Base-by-base conservation (phyloP, 2,329 filamentous ascomycete genomes). In the Fusarium succisae region DNA sequence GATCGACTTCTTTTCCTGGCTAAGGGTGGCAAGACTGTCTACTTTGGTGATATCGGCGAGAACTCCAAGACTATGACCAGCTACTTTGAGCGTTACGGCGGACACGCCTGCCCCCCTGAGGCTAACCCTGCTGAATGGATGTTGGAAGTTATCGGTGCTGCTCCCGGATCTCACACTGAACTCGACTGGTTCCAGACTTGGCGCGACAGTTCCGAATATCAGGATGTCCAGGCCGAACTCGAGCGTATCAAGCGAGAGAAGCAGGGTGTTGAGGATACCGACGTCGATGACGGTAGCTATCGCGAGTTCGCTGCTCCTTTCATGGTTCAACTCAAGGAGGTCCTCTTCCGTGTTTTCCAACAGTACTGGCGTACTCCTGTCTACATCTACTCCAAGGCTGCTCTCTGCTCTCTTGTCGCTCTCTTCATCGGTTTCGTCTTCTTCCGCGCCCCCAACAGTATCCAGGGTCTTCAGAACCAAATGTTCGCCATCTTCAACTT, bases 351-450 rank as follows among this genome's bases (percentile, higher is more conserved):
- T 78, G 92, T 96, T 32, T 96, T 96, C 86, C 90, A 95, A 80
- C 94, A 97, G 81, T 97, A 96, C 87, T 97, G 95, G 94, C 93
- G 95, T 69, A 95, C 92, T 1, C 95, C 95, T 0, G 89, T 91
- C 10, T 97, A 97, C 85, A 95, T 98, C 82, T 97, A 96, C 85
- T 92, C 93, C 78, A 97, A 97, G 86, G 81, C 87, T 1, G 85
- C 87, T 4, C 90, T 97, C 24, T 94, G 91, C 79, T 84, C 88
- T 30, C 82, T 91, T 22, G 84, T 89, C 39, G 84, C 91, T 8
- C 87, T 97, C 18, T 97, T 96, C 81, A 93, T 96, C 77, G 94
- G 94, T 37, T 94, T 95, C 81, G 91, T 92, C 60, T 95, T 96
- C 83, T 94, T 89, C 87, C 87, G 90, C 45, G 91, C 93, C 2